Conservation (phyloP, 352 stramenopile species). For the Phytophthora ohioensis region DNA sequence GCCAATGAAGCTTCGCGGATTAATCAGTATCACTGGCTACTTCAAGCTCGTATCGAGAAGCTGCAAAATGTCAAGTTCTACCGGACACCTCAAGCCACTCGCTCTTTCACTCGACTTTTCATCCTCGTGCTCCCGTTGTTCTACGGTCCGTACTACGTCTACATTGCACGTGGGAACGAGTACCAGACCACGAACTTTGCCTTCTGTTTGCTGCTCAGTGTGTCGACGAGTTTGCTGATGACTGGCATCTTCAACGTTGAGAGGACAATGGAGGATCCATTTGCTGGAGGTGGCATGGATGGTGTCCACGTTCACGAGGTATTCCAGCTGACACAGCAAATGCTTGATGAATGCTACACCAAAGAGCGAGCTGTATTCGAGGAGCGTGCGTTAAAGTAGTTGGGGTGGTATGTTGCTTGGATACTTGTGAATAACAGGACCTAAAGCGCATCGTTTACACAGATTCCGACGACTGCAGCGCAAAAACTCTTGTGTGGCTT, state of each 20-base stretch:
- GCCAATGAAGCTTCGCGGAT: conserved; percentile 89
- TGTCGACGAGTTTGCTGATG: conserved; percentile 85
- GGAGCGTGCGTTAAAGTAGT: conserved; percentile 6
- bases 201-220: conserved; percentile 79
- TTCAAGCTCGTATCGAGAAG: conserved; percentile 83
- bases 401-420: neutral
- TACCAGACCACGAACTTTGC: conserved; percentile 72
- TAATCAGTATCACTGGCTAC: conserved; percentile 90
- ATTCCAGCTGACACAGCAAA: conserved; percentile 58
- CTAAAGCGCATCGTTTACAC: neutral
- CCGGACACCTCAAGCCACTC: conserved; percentile 85
- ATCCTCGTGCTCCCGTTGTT: conserved; percentile 88
- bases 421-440: neutral
- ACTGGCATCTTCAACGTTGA: conserved; percentile 91
- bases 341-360: conserved; percentile 63
- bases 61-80: conserved; percentile 92
- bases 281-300: conserved; percentile 71
- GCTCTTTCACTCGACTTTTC: conserved; percentile 86
- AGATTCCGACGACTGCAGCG: conserved; percentile 9
- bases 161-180: conserved; percentile 64
- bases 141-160: conserved; percentile 90
- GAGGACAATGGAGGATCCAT: conserved; percentile 86
- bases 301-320: conserved; percentile 69
- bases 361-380: neutral
- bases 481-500: conserved; percentile 6